phyloP scores from a whole-genome alignment of 2,329 filamentous ascomycete genomes.

The Emergomyces pasteurianus region DNA sequence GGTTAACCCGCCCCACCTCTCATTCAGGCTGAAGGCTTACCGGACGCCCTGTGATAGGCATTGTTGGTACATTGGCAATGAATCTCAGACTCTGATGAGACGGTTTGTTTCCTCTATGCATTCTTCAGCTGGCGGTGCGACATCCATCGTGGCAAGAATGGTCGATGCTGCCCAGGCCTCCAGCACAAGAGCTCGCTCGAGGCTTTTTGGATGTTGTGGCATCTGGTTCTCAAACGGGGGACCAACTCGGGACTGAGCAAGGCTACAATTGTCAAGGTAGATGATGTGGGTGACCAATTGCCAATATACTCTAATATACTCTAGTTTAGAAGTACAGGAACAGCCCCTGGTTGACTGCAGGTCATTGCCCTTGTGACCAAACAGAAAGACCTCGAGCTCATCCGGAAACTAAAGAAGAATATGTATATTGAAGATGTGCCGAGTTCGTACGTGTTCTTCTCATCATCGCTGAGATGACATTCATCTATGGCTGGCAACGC shows the following conservation, averaged over 20 bases:
- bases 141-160: constrained; percentile 10
- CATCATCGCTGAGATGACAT: constrained; percentile 19
- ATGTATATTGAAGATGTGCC: constrained; percentile 22
- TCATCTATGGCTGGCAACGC: constrained; percentile 16
- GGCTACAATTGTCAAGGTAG: constrained; percentile 7
- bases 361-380: not conserved
- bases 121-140: constrained; percentile 14
- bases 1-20: not conserved
- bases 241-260: constrained; percentile 7
- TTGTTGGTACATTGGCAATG: constrained; percentile 9
- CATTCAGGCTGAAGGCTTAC: not conserved
- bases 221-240: constrained; percentile 13
- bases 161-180: constrained; percentile 7
- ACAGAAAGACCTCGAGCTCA: constrained; percentile 13
- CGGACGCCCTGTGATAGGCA: constrained; percentile 13
- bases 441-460: constrained; percentile 19
- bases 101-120: constrained; percentile 16
- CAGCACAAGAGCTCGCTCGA: constrained; percentile 11
- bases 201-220: constrained; percentile 15
- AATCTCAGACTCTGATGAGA: constrained; percentile 19
- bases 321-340: too few relatives aligned
- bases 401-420: constrained; percentile 14
- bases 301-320: too few relatives aligned
- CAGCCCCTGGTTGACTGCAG: not conserved
- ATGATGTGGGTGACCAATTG: constrained; percentile 4